Evolutionary conservation across 441 rosid genomes (phyloP).

Genomic region (Metrosideros polymorpha): DNA sequence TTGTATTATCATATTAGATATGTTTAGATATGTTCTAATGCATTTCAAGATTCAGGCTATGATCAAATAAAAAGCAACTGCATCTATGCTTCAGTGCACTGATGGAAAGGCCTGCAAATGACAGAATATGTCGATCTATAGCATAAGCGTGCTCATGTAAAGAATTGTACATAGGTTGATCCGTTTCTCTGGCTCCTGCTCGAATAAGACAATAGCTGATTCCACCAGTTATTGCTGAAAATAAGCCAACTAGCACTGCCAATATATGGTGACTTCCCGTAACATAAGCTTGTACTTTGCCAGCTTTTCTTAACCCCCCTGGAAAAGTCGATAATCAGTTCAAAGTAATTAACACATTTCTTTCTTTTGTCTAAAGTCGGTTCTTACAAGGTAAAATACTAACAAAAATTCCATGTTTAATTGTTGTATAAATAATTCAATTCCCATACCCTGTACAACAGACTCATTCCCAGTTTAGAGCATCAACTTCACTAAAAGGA

Average conservation of each 20-base stretch:
- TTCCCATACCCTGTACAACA: background rate
- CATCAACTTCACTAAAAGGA: background rate
- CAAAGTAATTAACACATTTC: background rate
- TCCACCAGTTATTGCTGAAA: slow-evolving; percentile 80
- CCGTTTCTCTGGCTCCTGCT: slow-evolving; percentile 78
- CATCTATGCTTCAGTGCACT: background rate
- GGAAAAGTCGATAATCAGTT: slow-evolving; percentile 1
- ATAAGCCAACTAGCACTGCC: slow-evolving; percentile 47
- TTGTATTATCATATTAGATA: no score
- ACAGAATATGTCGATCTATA: background rate
- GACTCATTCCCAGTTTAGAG: background rate
- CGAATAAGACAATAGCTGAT: slow-evolving; percentile 69
- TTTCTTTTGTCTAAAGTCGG: background rate
- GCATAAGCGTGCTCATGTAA: background rate
- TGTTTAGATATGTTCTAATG: background rate
- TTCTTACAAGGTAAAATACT: background rate
- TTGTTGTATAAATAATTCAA: background rate
- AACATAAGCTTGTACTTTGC: slow-evolving; percentile 13
- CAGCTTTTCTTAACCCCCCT: slow-evolving; percentile 22
- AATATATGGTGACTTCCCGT: slow-evolving; percentile 33
- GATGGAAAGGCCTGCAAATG: background rate
- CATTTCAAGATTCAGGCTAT: background rate
- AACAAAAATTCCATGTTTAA: background rate
- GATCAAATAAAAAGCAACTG: background rate
- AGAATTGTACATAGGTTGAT: slow-evolving; percentile 74